Evolutionary conservation across 257 asterid genomes (phyloP).

Genomic region (Solanum clarkiae): DNA sequence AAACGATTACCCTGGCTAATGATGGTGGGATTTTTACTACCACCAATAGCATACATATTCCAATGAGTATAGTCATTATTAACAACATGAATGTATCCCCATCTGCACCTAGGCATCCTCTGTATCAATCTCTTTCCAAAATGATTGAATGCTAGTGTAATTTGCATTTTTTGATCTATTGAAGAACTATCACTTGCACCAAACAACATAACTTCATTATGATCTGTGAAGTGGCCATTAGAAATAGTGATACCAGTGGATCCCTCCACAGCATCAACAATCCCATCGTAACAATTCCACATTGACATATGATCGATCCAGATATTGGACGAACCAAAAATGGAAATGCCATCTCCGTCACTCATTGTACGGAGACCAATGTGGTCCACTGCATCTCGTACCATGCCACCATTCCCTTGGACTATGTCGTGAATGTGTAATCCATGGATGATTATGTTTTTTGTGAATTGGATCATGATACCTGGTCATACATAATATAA

Average conservation of each 20-base stretch:
- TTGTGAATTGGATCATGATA: slow-evolving; percentile 13
- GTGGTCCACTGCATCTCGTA: slow-evolving; percentile 15
- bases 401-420: slow-evolving; percentile 8
- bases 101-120: slow-evolving; percentile 48
- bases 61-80: slow-evolving; percentile 72
- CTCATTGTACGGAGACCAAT: slow-evolving; percentile 8
- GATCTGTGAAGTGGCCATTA: slow-evolving; percentile 23
- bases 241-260: slow-evolving; percentile 27
- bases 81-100: slow-evolving; percentile 49
- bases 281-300: slow-evolving; percentile 17
- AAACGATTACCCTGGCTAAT: slow-evolving; percentile 69
- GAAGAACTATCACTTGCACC: slow-evolving; percentile 42
- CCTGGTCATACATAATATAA: neutral
- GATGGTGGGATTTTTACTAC: slow-evolving; percentile 48
- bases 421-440: slow-evolving; percentile 12
- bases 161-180: slow-evolving; percentile 29
- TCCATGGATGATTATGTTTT: slow-evolving; percentile 22
- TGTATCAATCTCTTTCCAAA: slow-evolving; percentile 39
- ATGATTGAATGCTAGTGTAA: slow-evolving; percentile 43
- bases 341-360: slow-evolving; percentile 25
- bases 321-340: slow-evolving; percentile 18
- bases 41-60: slow-evolving; percentile 74
- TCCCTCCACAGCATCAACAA: slow-evolving; percentile 15
- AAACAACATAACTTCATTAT: slow-evolving; percentile 33
- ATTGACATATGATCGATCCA: slow-evolving; percentile 56